Percentiles rank a stretch among this genome's conserved stretches.
Evolutionary conservation across 2,329 filamentous ascomycete genomes (phyloP).

Genomic region (Aphanoascus verrucosus): DNA sequence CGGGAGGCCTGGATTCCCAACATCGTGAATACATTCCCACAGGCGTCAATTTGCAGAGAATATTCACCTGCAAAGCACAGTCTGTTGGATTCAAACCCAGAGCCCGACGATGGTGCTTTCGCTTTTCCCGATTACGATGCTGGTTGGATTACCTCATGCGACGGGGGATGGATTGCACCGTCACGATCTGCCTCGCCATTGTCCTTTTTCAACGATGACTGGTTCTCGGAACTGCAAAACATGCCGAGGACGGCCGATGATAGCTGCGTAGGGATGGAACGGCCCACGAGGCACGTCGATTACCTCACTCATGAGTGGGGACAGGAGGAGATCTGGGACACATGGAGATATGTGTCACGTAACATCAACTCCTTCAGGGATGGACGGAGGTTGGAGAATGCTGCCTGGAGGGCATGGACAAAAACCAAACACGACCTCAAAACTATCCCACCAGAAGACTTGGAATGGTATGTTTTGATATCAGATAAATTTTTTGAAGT

Average conservation of each 20-base stretch:
- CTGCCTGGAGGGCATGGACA: constrained; percentile 93
- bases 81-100: background rate
- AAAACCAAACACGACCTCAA: constrained; percentile 79
- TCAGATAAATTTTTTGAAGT: background rate
- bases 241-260: constrained; percentile 46
- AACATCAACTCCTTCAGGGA: constrained; percentile 71
- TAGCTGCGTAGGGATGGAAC: constrained; percentile 54
- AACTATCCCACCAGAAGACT: constrained; percentile 78
- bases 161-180: background rate
- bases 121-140: background rate
- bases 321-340: constrained; percentile 95
- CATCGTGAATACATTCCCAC: background rate
- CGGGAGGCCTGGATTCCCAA: background rate
- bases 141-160: background rate
- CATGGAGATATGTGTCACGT: constrained; percentile 85
- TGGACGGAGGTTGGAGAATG: constrained; percentile 76
- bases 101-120: background rate
- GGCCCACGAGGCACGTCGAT: constrained; percentile 83
- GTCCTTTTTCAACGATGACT: background rate
- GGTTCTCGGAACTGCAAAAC: background rate
- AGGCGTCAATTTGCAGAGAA: background rate
- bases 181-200: background rate
- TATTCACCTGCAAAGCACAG: background rate
- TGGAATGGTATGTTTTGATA: constrained; percentile 63
- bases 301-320: constrained; percentile 88